These are phyloP conservation scores for Anacardium occidentale DNA, from an alignment of 345 rosid species.

Conservation along the genomic window DNA sequence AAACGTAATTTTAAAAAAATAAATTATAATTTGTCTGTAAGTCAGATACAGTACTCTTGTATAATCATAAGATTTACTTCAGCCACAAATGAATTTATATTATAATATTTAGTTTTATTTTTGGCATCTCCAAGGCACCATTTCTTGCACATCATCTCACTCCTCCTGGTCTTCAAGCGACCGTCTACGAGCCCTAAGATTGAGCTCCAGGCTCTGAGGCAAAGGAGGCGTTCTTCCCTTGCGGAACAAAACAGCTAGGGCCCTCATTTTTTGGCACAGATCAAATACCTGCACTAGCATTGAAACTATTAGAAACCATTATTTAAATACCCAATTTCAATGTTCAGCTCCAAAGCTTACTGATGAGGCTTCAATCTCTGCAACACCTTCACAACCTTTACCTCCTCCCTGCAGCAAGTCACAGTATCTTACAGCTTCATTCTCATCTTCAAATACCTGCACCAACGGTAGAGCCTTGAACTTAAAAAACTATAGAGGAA, in stretches of 20 bases:
- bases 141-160: constrained; percentile 31
- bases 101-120: background rate
- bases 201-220: constrained; percentile 83
- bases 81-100: too few species aligned
- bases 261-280: constrained; percentile 81
- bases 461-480: background rate
- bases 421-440: constrained; percentile 83
- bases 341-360: constrained; percentile 40
- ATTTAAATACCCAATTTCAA: background rate
- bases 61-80: too few species aligned
- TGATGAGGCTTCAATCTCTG: constrained; percentile 92
- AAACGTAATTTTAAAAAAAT: too few species aligned
- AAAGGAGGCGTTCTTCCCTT: constrained; percentile 88
- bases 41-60: background rate
- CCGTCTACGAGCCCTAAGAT: constrained; percentile 79
- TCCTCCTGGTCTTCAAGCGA: constrained; percentile 82
- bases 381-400: constrained; percentile 94
- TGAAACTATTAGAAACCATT: background rate
- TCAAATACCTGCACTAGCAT: constrained; percentile 66
- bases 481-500: constrained; percentile 1
- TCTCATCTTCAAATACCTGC: constrained; percentile 90
- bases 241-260: constrained; percentile 77
- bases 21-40: too few species aligned
- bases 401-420: constrained; percentile 95
- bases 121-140: background rate